These are phyloP conservation scores for Haplosporangium gracile DNA, from an alignment of 192 early-diverging fungal species.

Conservation along the genomic window DNA sequence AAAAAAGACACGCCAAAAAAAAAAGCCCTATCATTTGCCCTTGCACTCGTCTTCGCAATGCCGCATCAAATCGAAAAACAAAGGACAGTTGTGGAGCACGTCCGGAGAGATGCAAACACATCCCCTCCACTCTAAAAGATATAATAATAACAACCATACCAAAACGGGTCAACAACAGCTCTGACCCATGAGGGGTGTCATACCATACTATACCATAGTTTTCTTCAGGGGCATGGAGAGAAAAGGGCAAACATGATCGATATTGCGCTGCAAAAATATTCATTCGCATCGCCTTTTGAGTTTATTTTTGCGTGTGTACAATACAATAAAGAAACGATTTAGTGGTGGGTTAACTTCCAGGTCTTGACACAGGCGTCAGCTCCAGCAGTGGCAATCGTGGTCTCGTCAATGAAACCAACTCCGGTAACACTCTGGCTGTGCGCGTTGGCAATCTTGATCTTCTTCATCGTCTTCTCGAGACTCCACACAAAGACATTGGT, in stretches of 20 bases:
- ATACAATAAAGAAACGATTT: slow-evolving; percentile 9
- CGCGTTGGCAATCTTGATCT: slow-evolving; percentile 80
- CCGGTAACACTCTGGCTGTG: slow-evolving; percentile 86
- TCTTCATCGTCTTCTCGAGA: slow-evolving; percentile 81
- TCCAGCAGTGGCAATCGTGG: slow-evolving; percentile 80
- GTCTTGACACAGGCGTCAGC: slow-evolving; percentile 88
- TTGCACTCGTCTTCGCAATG: too few relatives aligned
- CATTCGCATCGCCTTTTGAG: not conserved
- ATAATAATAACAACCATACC: not conserved
- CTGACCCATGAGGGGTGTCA: not conserved
- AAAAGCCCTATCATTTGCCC: too few relatives aligned
- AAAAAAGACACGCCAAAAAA: too few relatives aligned
- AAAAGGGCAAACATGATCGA: not conserved
- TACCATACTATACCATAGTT: not conserved
- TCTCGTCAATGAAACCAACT: slow-evolving; percentile 76
- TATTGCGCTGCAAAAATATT: not conserved
- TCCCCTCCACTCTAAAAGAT: too few relatives aligned
- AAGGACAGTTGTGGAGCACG: too few relatives aligned
- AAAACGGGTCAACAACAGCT: not conserved
- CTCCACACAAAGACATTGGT: slow-evolving; percentile 94
- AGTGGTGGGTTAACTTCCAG: slow-evolving; percentile 63
- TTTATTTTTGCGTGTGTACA: not conserved
- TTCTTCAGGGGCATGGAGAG: not conserved
- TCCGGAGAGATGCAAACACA: too few relatives aligned
- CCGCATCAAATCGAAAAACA: too few relatives aligned